Base-by-base conservation (phyloP, 2,329 filamentous ascomycete genomes). In the Daldinia eschscholtzii region DNA sequence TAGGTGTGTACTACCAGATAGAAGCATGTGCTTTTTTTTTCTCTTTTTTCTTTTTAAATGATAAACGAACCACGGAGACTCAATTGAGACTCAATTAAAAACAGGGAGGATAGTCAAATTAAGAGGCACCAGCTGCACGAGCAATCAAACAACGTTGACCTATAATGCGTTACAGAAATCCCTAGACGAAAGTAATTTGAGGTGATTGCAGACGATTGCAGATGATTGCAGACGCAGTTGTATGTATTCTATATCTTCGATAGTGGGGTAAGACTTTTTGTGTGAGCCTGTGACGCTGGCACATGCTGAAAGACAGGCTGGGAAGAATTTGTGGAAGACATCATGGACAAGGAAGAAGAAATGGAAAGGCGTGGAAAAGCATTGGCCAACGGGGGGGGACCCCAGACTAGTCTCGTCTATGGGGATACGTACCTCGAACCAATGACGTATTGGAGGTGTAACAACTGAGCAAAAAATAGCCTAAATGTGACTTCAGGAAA, bases 211-310 rank as follows among this genome's bases (percentile, higher is more conserved):
- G 42, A 48, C 33, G 52, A 46, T 56, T 52, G 37, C 18, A 46
- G 42, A 37, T 46, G 26, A 42, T 42, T 42, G 39, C n/a, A 52
- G 48, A 61, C 18, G 48, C 37, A 58, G 48, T 10, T 10, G 48
- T 41, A 15, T 28, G 39, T 42, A 18, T 42, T 30, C 37, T 42
- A 41, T 57, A 15, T 65, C 35, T 30, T 61, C 15, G 57, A 56
- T 69, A 64, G 61, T 63, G 69, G 67, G 69, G 63, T 60, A 64
- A 57, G 57, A 57, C 13, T 15, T 15, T 33, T 46, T 61, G 70
- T 61, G 70, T 61, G 64, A 68, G 67, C 67, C 67, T 70, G 70
- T 72, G 64, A 72, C 67, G 67, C 62, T 72, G 62, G 67, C 70
- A 72, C 67, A 70, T 72, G 70, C 53, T 68, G 59, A 65, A 72